Conservation (phyloP, 2,329 filamentous ascomycete species). For the Nemania bipapillata region DNA sequence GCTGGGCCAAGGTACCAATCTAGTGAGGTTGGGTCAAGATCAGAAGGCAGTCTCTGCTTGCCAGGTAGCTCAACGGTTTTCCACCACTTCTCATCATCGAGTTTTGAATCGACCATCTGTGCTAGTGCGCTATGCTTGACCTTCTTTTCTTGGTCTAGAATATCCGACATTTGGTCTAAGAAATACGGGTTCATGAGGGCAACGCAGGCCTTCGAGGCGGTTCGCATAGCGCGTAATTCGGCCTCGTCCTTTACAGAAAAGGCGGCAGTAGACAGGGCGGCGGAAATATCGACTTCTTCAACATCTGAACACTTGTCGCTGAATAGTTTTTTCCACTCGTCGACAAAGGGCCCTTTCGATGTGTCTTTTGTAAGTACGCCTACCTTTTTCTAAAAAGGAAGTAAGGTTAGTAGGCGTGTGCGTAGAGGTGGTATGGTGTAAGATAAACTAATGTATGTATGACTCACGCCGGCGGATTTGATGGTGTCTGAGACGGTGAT, state of each 20-base stretch:
- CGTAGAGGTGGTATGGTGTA: background rate
- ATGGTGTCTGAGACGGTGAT: constrained; percentile 84
- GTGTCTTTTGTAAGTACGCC: constrained; percentile 86
- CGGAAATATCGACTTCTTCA: constrained; percentile 86
- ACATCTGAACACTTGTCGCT: constrained; percentile 82
- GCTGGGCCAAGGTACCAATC: constrained; percentile 94
- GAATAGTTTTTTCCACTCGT: constrained; percentile 93
- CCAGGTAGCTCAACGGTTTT: constrained; percentile 76
- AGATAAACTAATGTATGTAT: constrained; percentile 3
- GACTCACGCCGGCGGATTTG: constrained; percentile 83
- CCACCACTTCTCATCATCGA: constrained; percentile 95
- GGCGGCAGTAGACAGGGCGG: constrained; percentile 82
- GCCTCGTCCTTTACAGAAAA: constrained; percentile 95
- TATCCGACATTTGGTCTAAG: constrained; percentile 96
- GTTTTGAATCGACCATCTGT: constrained; percentile 88
- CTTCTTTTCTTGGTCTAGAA: constrained; percentile 96
- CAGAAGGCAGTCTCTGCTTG: constrained; percentile 80
- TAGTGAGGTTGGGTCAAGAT: constrained; percentile 87
- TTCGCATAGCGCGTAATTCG: constrained; percentile 92
- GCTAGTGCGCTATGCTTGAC: constrained; percentile 88
- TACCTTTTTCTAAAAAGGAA: constrained; percentile 77
- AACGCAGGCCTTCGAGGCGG: constrained; percentile 91
- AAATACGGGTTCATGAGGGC: constrained; percentile 96
- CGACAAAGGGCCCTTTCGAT: constrained; percentile 86
- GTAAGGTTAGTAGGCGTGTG: constrained; percentile 32